Percentiles rank a stretch among this genome's conserved stretches.
Conservation (phyloP, 2,329 filamentous ascomycete species). For the Sarocladium oryzae region DNA sequence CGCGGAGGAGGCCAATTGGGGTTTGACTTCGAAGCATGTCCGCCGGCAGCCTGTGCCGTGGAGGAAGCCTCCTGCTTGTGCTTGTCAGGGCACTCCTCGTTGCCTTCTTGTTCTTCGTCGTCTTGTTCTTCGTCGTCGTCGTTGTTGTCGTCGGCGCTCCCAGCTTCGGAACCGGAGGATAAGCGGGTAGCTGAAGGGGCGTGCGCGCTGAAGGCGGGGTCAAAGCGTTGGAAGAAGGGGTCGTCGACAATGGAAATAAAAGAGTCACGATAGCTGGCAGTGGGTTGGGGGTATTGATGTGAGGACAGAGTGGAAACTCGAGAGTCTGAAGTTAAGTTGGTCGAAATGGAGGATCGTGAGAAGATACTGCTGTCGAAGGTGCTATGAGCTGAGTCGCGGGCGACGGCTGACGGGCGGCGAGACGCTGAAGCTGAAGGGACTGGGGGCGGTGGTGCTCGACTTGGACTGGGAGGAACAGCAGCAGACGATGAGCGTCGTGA, state of each 20-base stretch:
- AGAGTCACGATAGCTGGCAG: conserved; percentile 36
- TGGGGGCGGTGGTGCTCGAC: conserved; percentile 5
- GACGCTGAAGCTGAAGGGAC: conserved; percentile 9
- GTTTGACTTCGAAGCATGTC: conserved; percentile 32
- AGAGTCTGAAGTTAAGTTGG: conserved; percentile 11
- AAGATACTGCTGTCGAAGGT: conserved; percentile 16
- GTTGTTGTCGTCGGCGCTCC: conserved; percentile 2
- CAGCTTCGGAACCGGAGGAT: conserved; percentile 15
- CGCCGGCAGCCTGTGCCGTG: conserved; percentile 21
- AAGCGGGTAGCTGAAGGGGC: conserved; percentile 12
- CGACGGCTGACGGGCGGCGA: conserved; percentile 14
- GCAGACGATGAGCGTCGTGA: conserved; percentile 7
- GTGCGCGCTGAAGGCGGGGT: conserved; percentile 23
- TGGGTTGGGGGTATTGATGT: conserved; percentile 18
- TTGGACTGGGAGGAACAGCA: conserved; percentile 4
- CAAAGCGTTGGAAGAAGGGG: conserved; percentile 45
- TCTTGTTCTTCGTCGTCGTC: conserved; percentile 14
- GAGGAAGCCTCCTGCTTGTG: conserved; percentile 19
- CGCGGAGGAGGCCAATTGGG: conserved; percentile 38
- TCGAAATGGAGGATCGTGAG: conserved; percentile 13
- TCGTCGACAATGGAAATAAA: conserved; percentile 49
- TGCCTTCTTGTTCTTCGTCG: conserved; percentile 14
- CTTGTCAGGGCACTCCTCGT: conserved; percentile 16
- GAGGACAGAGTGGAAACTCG: conserved; percentile 13
- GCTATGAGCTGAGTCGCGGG: conserved; percentile 19